phyloP scores from a whole-genome alignment of 2,329 filamentous ascomycete species.

The Hawksworthiomyces lignivorus region DNA sequence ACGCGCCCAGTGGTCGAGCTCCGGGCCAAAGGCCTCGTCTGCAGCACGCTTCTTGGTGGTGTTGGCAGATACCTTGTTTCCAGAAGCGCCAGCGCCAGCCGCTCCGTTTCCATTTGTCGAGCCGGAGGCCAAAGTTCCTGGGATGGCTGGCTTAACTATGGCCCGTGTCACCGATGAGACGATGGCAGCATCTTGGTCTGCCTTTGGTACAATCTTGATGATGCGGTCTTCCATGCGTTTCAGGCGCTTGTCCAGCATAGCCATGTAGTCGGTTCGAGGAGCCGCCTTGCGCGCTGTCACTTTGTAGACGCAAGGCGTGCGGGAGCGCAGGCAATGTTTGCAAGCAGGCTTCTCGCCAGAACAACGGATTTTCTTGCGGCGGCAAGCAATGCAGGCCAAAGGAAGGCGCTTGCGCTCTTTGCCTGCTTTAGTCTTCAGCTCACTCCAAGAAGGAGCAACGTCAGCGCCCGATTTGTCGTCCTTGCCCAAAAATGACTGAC shows the following conservation, averaged over 20 bases:
- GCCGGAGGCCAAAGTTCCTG: slow-evolving; percentile 38
- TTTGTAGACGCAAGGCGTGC: slow-evolving; percentile 96
- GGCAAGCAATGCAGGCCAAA: slow-evolving; percentile 88
- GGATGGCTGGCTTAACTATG: slow-evolving; percentile 70
- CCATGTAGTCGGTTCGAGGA: slow-evolving; percentile 96
- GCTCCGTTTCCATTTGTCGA: too few species aligned
- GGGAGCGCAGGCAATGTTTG: slow-evolving; percentile 87
- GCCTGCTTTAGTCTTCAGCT: slow-evolving; percentile 83
- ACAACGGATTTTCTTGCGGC: slow-evolving; percentile 95
- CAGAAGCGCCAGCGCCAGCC: not conserved
- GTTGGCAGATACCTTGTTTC: slow-evolving; percentile 41
- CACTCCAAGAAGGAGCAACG: slow-evolving; percentile 61
- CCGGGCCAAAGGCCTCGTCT: slow-evolving; percentile 79
- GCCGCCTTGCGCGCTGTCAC: slow-evolving; percentile 91
- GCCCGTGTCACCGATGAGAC: slow-evolving; percentile 60
- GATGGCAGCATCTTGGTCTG: slow-evolving; percentile 61
- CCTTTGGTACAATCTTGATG: slow-evolving; percentile 88
- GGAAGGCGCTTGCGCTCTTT: slow-evolving; percentile 93
- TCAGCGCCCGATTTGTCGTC: slow-evolving; percentile 49
- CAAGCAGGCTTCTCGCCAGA: slow-evolving; percentile 96
- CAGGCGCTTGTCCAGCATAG: slow-evolving; percentile 91
- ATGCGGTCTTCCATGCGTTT: slow-evolving; percentile 98
- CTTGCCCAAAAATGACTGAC: slow-evolving; percentile 26
- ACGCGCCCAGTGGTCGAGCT: slow-evolving; percentile 74
- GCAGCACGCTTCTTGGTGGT: slow-evolving; percentile 66